These are phyloP conservation scores for Tuber borchii DNA, from an alignment of 495 filamentous ascomycete species.

Conservation along the genomic window DNA sequence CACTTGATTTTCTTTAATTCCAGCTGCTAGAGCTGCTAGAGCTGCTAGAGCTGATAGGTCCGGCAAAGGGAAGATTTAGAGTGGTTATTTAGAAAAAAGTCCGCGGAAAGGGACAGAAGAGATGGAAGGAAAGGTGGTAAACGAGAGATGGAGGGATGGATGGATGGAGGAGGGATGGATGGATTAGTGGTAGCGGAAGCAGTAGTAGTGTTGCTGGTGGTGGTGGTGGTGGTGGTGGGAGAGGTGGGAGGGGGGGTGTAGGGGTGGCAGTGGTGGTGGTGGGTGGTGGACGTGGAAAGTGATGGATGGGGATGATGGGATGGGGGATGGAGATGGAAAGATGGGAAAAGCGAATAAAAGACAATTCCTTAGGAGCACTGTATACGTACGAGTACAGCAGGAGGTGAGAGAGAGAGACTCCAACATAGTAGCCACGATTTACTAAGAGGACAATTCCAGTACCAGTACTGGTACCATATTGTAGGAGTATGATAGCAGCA, in stretches of 20 bases:
- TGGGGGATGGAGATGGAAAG: not conserved
- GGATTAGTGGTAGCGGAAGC: conserved; percentile 4
- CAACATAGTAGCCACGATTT: not conserved
- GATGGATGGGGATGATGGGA: not conserved
- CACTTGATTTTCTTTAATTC: not conserved
- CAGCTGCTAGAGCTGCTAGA: not conserved
- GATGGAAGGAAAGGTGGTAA: conserved; percentile 4
- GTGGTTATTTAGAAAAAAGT: not conserved
- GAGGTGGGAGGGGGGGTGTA: not conserved
- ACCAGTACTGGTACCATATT: not conserved
- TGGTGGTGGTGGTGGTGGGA: not conserved
- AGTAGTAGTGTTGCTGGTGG: not conserved
- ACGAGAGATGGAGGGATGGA: not conserved
- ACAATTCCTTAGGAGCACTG: not conserved
- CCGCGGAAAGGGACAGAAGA: conserved; percentile 2
- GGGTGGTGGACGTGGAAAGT: not conserved
- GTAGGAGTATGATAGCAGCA: not conserved
- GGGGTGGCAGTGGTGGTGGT: not conserved
- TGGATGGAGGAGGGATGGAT: not conserved
- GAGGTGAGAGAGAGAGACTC: not conserved
- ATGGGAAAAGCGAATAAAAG: conserved; percentile 1
- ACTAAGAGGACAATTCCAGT: not conserved
- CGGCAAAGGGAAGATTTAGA: not conserved
- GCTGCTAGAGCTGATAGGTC: not conserved
- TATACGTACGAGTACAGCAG: not conserved